A percentile compares a stretch with the other conserved stretches of the same genome.
Evolutionary conservation across 257 asterid genomes (phyloP).

Genomic region (Nicotiana undulata): DNA sequence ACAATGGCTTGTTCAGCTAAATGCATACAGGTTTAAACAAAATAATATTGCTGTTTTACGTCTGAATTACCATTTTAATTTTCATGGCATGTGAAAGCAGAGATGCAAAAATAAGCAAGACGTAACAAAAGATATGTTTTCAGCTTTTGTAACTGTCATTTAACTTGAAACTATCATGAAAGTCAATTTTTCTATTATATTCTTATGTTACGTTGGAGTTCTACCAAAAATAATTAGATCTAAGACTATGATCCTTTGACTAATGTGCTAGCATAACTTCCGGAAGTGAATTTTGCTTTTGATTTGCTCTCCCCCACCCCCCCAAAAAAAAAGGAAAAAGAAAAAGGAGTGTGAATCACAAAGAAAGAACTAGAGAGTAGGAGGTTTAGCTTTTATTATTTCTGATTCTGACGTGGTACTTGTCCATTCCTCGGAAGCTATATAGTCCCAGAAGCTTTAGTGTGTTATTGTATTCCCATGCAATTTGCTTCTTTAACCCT

Average conservation of each 20-base stretch:
- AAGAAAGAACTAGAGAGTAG: neutral
- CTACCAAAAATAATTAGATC: neutral
- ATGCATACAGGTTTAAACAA: neutral
- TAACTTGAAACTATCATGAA: neutral
- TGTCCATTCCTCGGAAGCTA: neutral
- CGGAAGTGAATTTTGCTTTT: neutral
- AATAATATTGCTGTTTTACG: neutral
- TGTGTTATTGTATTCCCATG: neutral
- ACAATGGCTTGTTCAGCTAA: neutral
- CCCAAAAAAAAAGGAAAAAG: neutral
- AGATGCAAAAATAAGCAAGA: neutral
- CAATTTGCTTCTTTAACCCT: constrained; percentile 8
- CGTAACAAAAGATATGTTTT: neutral
- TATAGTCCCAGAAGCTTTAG: neutral
- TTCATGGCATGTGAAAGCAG: neutral
- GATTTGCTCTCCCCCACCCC: neutral
- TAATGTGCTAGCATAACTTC: neutral
- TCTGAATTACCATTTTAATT: neutral
- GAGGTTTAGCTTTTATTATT: neutral
- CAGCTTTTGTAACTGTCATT: neutral
- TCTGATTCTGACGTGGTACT: neutral
- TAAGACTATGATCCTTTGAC: neutral
- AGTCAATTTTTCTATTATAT: neutral
- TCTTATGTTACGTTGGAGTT: neutral
- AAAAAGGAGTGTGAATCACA: neutral